Base-by-base conservation (phyloP, 2,329 filamentous ascomycete genomes). In the Hirsutella minnesotensis region DNA sequence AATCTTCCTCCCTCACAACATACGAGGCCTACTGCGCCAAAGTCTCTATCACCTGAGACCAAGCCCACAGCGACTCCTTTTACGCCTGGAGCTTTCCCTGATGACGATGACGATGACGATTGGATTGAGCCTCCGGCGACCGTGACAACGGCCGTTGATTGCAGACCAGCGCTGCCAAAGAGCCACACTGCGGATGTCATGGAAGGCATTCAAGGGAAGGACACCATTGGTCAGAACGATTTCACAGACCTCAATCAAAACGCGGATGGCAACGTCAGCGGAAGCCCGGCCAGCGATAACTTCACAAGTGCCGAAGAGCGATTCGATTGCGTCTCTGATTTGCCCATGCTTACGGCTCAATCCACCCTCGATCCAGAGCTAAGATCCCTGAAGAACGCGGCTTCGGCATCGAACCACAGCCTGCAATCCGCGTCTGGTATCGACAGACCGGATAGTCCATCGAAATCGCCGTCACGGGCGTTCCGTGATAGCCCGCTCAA, bases 401-500 rank as follows among this genome's bases (percentile, higher is more conserved):
- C 73, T 10, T 81, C 81, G 0, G 70, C 75, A 2, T 79, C 79
- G 0, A 77, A 78, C 46, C 68, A 73, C 7, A 57, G 68, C 16
- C 59, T 73, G 21, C 64, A 63, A 9, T 69, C 77, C 12, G 80
- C 69, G 8, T 47, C 59, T 0, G 69, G 72, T 46, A 49, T 56
- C 7, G 57, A 58, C 13, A 53, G 47, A 9, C 55, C 75, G 15
- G 52, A 72, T 59, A 65, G 74, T 59, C 66, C 73, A 49, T 59
- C 65, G 3, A 79, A 77, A 51, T 79, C 77, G 1, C 75, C 75
- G 0, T 68, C 72, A 5, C 65, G 75, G 43, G 66, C 58, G 39
- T 69, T 76, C 52, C 69, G 72, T 8, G 88, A 94, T 51, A 90
- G 83, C 45, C 87, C 87, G 5, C 63, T 95, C 46, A 95, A 89